Percentiles rank a stretch among this genome's conserved stretches.
These are phyloP conservation scores for Logfia minima DNA, from an alignment of 129 eudicot genomes.

Conservation along the genomic window DNA sequence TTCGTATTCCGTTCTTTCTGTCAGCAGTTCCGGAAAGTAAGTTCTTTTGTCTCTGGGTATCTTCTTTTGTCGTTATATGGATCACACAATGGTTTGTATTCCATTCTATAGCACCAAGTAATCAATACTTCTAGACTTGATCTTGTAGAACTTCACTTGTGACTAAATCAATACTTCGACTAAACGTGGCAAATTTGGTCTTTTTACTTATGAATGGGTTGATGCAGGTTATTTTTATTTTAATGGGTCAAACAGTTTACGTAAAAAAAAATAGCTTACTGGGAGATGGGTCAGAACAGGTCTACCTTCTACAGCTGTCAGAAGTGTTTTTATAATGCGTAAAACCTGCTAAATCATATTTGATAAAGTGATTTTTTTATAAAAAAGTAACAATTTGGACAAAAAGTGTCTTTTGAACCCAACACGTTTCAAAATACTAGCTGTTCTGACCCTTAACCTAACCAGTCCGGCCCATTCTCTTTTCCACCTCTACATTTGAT, in stretches of 20 bases:
- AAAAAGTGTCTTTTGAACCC: neutral
- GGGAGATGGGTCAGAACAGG: neutral
- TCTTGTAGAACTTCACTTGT: constrained; percentile 1
- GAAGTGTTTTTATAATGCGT: neutral
- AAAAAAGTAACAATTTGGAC: neutral
- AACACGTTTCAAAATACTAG: neutral
- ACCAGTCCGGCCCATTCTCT: neutral
- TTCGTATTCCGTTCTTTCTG: constrained; percentile 79
- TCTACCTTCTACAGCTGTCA: neutral
- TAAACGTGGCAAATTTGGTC: neutral
- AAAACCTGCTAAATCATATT: constrained; percentile 9
- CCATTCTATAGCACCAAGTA: constrained; percentile 1
- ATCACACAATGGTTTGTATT: neutral
- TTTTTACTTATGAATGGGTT: constrained; percentile 1
- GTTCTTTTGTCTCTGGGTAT: constrained; percentile 29
- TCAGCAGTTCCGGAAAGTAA: constrained; percentile 98
- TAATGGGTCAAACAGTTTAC: neutral
- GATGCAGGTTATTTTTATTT: neutral
- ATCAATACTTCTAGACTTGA: constrained; percentile 14
- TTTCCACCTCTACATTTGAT: constrained; percentile 1
- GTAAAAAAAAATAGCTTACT: neutral
- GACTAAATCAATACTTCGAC: neutral
- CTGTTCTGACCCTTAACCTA: neutral
- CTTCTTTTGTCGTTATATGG: neutral
- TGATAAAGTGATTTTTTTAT: neutral